Evolutionary conservation across 768 basidiomycete genomes (phyloP).

Genomic region (Rhizopogon sp.): DNA sequence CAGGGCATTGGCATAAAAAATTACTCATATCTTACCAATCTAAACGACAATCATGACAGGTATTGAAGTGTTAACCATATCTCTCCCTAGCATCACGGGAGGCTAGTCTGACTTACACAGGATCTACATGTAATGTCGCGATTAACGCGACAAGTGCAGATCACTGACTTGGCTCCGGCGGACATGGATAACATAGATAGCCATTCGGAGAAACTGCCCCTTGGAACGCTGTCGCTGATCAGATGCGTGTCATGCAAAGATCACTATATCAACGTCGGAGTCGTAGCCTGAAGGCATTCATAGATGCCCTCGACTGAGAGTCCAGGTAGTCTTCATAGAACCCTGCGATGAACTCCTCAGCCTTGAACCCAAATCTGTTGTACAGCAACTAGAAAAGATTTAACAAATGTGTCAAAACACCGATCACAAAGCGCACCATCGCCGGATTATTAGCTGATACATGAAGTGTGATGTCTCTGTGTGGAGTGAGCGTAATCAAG

Average conservation of each 20-base stretch:
- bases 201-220: not conserved
- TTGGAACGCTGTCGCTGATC: not conserved
- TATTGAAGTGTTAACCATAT: not conserved
- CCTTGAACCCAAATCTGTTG: slow-evolving; percentile 85
- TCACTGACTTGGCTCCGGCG: not conserved
- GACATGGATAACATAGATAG: not conserved
- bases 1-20: not conserved
- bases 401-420: slow-evolving; percentile 5
- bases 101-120: not conserved
- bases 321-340: slow-evolving; percentile 82
- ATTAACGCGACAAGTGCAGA: not conserved
- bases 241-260: not conserved
- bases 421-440: slow-evolving; percentile 42
- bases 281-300: slow-evolving; percentile 76
- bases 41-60: not conserved
- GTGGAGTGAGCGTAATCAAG: slow-evolving; percentile 64
- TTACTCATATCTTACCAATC: not conserved
- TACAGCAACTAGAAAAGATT: slow-evolving; percentile 55
- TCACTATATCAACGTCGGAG: slow-evolving; percentile 45
- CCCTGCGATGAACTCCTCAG: slow-evolving; percentile 76
- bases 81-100: not conserved
- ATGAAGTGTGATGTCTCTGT: slow-evolving; percentile 76
- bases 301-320: slow-evolving; percentile 61
- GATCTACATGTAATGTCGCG: not conserved
- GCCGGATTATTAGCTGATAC: slow-evolving; percentile 80